A percentile compares a stretch with the other conserved stretches of the same genome.
These are phyloP conservation scores for Chrysoporthe cubensis DNA, from an alignment of 2,329 filamentous ascomycete genomes.

Conservation along the genomic window DNA sequence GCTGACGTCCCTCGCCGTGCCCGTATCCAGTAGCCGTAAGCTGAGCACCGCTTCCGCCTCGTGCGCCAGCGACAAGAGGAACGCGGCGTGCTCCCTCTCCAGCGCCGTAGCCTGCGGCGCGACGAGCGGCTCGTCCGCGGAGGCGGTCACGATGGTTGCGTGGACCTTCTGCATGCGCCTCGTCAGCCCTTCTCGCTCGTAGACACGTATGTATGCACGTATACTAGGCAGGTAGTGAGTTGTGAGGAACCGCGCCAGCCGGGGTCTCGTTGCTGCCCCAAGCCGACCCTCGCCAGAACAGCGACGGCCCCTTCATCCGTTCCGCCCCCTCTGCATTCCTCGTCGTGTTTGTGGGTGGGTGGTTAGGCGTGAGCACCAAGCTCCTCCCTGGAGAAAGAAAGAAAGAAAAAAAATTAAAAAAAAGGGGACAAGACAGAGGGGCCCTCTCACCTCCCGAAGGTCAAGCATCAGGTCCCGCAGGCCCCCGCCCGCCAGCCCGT, in stretches of 20 bases:
- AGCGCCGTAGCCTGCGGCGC: conserved; percentile 63
- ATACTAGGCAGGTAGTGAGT: neutral
- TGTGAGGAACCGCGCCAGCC: neutral
- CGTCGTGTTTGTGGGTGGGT: no score
- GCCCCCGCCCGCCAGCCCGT: conserved; percentile 47
- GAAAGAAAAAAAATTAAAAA: conserved; percentile 28
- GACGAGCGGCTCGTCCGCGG: conserved; percentile 76
- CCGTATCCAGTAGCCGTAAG: conserved; percentile 79
- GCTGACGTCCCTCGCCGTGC: conserved; percentile 87
- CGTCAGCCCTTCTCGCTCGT: conserved; percentile 4
- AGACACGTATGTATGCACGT: neutral
- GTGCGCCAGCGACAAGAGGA: conserved; percentile 75
- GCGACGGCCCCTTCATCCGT: no score
- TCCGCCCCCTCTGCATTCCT: no score
- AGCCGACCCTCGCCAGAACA: no score
- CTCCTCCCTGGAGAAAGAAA: neutral
- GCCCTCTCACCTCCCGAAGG: conserved; percentile 61
- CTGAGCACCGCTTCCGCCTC: conserved; percentile 72
- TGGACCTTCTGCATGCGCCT: conserved; percentile 57
- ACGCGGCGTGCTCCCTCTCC: conserved; percentile 71
- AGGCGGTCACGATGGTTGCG: conserved; percentile 67
- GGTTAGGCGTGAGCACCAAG: no score
- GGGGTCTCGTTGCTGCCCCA: no score
- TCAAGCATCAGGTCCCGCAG: conserved; percentile 61
- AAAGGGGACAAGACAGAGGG: conserved; percentile 23